Conservation (phyloP, 495 filamentous ascomycete genomes). For the Talaromyces liani region DNA sequence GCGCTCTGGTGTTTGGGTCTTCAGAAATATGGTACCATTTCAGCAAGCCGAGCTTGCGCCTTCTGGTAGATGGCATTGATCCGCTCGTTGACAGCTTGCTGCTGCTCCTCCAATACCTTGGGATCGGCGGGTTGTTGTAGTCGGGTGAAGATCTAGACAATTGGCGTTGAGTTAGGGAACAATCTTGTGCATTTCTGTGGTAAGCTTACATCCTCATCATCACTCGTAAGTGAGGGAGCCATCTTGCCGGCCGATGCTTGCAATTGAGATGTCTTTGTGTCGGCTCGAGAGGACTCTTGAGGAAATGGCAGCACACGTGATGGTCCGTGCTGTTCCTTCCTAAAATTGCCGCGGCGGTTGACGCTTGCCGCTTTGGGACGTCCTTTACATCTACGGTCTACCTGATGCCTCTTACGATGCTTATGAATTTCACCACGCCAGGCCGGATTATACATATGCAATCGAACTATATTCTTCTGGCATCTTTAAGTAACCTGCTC, state of each 20-base stretch:
- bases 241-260: constrained; percentile 19
- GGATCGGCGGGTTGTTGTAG: constrained; percentile 56
- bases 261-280: not conserved
- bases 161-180: not conserved
- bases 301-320: not conserved
- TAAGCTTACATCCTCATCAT: constrained; percentile 34
- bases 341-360: not conserved
- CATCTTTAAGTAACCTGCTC: constrained; percentile 11
- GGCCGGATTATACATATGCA: not conserved
- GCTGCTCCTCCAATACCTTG: constrained; percentile 51
- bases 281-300: not conserved
- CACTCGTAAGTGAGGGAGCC: constrained; percentile 34
- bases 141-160: constrained; percentile 55
- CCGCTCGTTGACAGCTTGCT: constrained; percentile 54
- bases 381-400: not conserved
- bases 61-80: constrained; percentile 59
- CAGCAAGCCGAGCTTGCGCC: constrained; percentile 53
- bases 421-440: no score
- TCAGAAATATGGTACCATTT: constrained; percentile 29
- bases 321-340: not conserved
- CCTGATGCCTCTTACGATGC: not conserved
- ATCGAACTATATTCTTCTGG: not conserved
- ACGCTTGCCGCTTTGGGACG: not conserved
- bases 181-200: not conserved
- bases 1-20: not conserved